phyloP scores from a whole-genome alignment of 768 basidiomycete species.

The Lactarius sanguifluus region DNA sequence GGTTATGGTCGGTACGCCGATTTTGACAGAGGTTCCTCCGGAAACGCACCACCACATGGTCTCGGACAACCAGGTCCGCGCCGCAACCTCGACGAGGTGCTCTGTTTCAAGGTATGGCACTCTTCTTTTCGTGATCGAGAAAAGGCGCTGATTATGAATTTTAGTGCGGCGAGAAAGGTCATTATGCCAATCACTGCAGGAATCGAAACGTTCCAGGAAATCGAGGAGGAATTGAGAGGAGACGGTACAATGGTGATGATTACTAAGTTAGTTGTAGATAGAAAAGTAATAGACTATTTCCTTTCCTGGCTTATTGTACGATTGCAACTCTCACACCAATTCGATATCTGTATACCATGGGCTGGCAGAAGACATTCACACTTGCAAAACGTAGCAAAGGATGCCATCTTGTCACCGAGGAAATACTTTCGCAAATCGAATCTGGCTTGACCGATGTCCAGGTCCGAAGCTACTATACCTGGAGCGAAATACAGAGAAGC shows the following conservation, averaged over 20 bases:
- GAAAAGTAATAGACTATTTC: not conserved
- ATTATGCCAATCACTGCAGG: constrained; percentile 92
- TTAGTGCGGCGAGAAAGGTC: constrained; percentile 89
- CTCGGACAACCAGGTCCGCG: constrained; percentile 46
- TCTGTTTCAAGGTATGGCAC: constrained; percentile 76
- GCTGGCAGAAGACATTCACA: constrained; percentile 86
- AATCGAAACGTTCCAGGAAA: constrained; percentile 91
- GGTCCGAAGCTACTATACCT: constrained; percentile 39
- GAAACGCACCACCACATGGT: constrained; percentile 37
- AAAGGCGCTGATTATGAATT: constrained; percentile 12
- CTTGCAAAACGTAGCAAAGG: constrained; percentile 56
- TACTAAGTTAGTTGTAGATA: constrained; percentile 11
- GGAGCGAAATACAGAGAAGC: constrained; percentile 5
- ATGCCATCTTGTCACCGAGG: constrained; percentile 83
- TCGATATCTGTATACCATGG: constrained; percentile 58
- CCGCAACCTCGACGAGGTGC: constrained; percentile 77
- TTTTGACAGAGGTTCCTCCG: constrained; percentile 54
- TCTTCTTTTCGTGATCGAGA: constrained; percentile 11
- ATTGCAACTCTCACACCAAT: constrained; percentile 3
- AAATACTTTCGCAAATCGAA: constrained; percentile 63
- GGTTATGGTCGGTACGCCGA: constrained; percentile 86
- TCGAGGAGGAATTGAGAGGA: constrained; percentile 74
- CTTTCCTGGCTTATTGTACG: not conserved
- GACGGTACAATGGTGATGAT: constrained; percentile 33
- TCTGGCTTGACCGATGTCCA: constrained; percentile 68